These are phyloP conservation scores for Ceratopteris richardii DNA, from an alignment of 75 land plant species.

Conservation along the genomic window DNA sequence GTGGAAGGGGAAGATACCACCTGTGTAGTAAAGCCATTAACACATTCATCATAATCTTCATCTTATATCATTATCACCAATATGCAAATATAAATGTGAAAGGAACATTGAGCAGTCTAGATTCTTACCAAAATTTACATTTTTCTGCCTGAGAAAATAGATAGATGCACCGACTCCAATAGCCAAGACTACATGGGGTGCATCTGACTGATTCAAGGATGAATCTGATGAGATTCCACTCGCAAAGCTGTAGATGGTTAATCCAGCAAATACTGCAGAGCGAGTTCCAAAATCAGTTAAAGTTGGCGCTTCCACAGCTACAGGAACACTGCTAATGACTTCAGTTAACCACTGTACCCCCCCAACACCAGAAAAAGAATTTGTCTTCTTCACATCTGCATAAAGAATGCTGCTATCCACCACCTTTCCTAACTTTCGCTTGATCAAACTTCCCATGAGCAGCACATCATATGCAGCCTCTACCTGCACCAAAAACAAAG, in stretches of 20 bases:
- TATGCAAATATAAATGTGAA: too few species aligned
- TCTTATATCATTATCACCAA: too few species aligned
- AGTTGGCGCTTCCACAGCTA: slow-evolving; percentile 58
- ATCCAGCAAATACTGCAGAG: slow-evolving; percentile 76
- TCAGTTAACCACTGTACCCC: slow-evolving; percentile 60
- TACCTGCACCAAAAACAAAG: slow-evolving; percentile 39
- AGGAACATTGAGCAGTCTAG: too few species aligned
- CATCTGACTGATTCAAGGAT: slow-evolving; percentile 54
- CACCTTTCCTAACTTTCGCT: slow-evolving; percentile 83
- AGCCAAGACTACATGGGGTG: slow-evolving; percentile 84
- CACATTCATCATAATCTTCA: too few species aligned
- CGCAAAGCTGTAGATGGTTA: slow-evolving; percentile 61
- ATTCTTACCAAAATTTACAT: slow-evolving; percentile 55
- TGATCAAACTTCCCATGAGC: slow-evolving; percentile 77
- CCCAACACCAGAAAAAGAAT: slow-evolving; percentile 13
- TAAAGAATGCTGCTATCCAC: slow-evolving; percentile 60
- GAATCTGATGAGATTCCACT: slow-evolving; percentile 50
- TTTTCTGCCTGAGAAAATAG: slow-evolving; percentile 76
- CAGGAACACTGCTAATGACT: slow-evolving; percentile 38
- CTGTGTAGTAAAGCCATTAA: too few species aligned
- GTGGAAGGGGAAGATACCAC: too few species aligned
- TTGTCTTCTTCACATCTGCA: slow-evolving; percentile 76
- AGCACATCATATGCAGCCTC: slow-evolving; percentile 96
- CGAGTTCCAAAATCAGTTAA: slow-evolving; percentile 45
- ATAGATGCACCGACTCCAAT: slow-evolving; percentile 85